A percentile compares a stretch with the other conserved stretches of the same genome.
Conservation (phyloP, 2,329 filamentous ascomycete genomes). For the Colletotrichum sp. region DNA sequence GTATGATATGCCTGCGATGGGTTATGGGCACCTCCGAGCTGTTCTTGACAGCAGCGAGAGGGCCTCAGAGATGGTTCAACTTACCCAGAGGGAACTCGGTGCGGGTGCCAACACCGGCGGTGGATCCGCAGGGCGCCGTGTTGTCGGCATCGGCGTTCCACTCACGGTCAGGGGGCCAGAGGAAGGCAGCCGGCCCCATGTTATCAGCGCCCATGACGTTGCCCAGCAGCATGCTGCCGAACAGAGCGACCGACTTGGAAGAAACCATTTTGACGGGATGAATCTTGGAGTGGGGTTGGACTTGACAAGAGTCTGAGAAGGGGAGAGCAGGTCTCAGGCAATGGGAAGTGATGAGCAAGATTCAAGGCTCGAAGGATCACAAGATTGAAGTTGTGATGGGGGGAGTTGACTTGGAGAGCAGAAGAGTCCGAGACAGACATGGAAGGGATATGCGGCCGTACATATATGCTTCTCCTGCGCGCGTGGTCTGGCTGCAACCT, state of each 20-base stretch:
- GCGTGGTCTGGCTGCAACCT: not conserved
- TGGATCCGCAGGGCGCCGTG: constrained; percentile 61
- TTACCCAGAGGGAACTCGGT: constrained; percentile 61
- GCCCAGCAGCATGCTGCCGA: constrained; percentile 18
- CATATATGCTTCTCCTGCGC: constrained; percentile 7
- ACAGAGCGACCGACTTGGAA: constrained; percentile 7
- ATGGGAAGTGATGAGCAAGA: not conserved
- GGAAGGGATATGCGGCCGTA: not conserved
- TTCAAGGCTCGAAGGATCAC: constrained; percentile 10
- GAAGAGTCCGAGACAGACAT: not conserved
- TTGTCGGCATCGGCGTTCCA: constrained; percentile 63
- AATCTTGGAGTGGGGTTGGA: not conserved
- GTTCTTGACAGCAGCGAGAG: not conserved
- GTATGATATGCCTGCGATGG: not conserved
- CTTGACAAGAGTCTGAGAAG: constrained; percentile 5
- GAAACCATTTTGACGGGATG: constrained; percentile 19
- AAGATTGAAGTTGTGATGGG: not conserved
- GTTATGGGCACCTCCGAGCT: not conserved
- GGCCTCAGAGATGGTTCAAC: constrained; percentile 13
- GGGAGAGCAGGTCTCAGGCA: not conserved
- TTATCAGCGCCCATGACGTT: constrained; percentile 24
- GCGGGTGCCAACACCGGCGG: constrained; percentile 49
- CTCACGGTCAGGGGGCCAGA: constrained; percentile 61
- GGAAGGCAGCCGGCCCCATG: constrained; percentile 62
- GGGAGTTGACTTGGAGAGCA: not conserved